These are phyloP conservation scores for Discostella stelligeroides DNA, from an alignment of 108 stramenopile species.

Conservation along the genomic window DNA sequence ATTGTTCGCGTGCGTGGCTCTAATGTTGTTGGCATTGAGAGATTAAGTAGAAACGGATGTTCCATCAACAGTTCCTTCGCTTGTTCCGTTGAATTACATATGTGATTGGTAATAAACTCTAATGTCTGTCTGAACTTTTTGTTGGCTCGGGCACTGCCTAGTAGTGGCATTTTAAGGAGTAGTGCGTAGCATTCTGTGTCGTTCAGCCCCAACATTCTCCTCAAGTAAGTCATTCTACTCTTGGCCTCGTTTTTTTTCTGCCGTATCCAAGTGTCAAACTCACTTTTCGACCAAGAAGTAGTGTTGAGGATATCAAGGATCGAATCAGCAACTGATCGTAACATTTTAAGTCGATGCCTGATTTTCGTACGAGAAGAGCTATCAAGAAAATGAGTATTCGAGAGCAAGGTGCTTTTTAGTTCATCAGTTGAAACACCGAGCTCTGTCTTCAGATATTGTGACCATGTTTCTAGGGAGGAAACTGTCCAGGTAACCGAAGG, in stretches of 20 bases:
- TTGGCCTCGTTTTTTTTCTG: slow-evolving; percentile 3
- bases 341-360: slow-evolving; percentile 20
- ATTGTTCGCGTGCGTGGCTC: slow-evolving; percentile 31
- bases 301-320: slow-evolving; percentile 22
- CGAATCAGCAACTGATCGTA: slow-evolving; percentile 6
- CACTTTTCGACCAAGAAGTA: slow-evolving; percentile 1
- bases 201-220: slow-evolving; percentile 17
- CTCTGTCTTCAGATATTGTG: slow-evolving; percentile 15
- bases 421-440: slow-evolving; percentile 14
- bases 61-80: slow-evolving; percentile 15
- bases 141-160: slow-evolving; percentile 13
- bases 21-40: slow-evolving; percentile 12
- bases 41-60: slow-evolving; percentile 23
- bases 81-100: slow-evolving; percentile 11
- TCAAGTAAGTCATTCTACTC: slow-evolving; percentile 28
- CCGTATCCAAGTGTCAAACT: slow-evolving; percentile 21
- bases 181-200: slow-evolving; percentile 19
- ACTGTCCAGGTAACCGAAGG: slow-evolving; percentile 3
- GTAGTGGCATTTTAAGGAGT: slow-evolving; percentile 16
- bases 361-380: slow-evolving; percentile 10
- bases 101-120: slow-evolving; percentile 17
- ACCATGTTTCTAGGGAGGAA: slow-evolving; percentile 2
- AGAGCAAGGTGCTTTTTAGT: slow-evolving; percentile 15
- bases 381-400: slow-evolving; percentile 21
- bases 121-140: slow-evolving; percentile 22